Evolutionary conservation across 345 rosid species (phyloP), one percentile per base, ranked within the genome.

Genomic region (Gossypium anomalum): DNA sequence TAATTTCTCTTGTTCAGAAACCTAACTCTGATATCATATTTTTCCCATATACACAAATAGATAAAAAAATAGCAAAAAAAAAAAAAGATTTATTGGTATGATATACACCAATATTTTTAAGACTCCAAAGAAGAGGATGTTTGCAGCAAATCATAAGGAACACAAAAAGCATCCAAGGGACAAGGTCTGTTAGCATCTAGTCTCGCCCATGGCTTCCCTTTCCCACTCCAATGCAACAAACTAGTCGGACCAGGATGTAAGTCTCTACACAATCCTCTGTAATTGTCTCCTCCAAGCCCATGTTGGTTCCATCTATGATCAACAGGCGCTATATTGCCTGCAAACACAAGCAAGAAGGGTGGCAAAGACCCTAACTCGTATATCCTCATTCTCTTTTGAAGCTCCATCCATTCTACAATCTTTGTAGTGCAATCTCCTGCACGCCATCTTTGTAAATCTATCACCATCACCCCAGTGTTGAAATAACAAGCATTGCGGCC

Each of bases 401-500:
- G 25, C 25, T 56, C 25, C 25, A 56, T 56, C 60, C 60, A 56
- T 56, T 56, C 60, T 19, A 56, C 10, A 20, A 56, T 56, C 25
- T 56, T 19, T 20, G 12, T 56, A n/a, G 60, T 56, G 60, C 19
- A 56, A 56, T 56, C 25, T 11, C 60, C 60, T 9, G 11, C 23
- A 19, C 59, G 23, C 59, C 59, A 55, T 55, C 59, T n/a, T 55
- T 55, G 59, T 22, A 55, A 55, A 29, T 58, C 62, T 22, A 58
- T 58, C 62, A 58, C 62, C 62, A 58, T 23, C 15, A 58, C 62
- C 34, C 62, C 62, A 14, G 62, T 58, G 62, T 58, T 58, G 29
- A 58, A 92, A 85, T 92, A 92, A 44, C 97, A 92, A 6, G 94
- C 88, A 9, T 74, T 85, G 4, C 95, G 78, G 38, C 86, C 89